A percentile compares a stretch with the other conserved stretches of the same genome.
These are phyloP conservation scores for Blastobotrys terrestris DNA, from an alignment of 805 yeast genomes.

Conservation along the genomic window DNA sequence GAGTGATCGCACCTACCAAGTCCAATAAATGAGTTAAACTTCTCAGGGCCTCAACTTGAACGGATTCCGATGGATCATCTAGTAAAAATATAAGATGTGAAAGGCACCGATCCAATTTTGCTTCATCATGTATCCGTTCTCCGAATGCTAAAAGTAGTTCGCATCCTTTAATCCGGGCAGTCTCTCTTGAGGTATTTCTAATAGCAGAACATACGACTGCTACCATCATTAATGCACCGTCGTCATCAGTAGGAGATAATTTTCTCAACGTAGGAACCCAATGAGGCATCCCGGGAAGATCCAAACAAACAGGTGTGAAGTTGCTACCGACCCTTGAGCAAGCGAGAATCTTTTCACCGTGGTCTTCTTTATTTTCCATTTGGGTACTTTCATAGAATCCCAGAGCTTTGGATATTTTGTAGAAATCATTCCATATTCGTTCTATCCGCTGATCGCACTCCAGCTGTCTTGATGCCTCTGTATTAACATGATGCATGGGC, in stretches of 20 bases:
- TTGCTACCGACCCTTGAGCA: neutral
- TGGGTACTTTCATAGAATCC: constrained; percentile 7
- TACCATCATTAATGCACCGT: constrained; percentile 52
- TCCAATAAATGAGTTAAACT: constrained; percentile 61
- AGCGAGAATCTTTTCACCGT: neutral
- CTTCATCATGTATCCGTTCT: constrained; percentile 73
- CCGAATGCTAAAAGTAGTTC: constrained; percentile 71
- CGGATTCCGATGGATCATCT: constrained; percentile 60
- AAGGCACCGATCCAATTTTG: constrained; percentile 75
- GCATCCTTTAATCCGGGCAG: constrained; percentile 60
- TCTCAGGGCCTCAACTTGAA: constrained; percentile 60
- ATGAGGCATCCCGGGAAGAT: constrained; percentile 16
- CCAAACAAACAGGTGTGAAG: constrained; percentile 15
- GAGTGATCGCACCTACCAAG: constrained; percentile 58
- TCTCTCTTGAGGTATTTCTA: constrained; percentile 53
- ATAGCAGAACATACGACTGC: constrained; percentile 53
- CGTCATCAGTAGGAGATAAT: constrained; percentile 30
- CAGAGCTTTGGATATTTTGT: constrained; percentile 34
- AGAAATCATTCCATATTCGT: constrained; percentile 54
- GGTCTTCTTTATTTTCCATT: neutral
- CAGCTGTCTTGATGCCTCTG: constrained; percentile 23
- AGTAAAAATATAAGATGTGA: constrained; percentile 73
- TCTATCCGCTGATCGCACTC: constrained; percentile 54
- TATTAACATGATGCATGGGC: constrained; percentile 18
- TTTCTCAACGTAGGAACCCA: constrained; percentile 15